Conservation (phyloP, 305 asterid genomes). For the Andrographis paniculata region DNA sequence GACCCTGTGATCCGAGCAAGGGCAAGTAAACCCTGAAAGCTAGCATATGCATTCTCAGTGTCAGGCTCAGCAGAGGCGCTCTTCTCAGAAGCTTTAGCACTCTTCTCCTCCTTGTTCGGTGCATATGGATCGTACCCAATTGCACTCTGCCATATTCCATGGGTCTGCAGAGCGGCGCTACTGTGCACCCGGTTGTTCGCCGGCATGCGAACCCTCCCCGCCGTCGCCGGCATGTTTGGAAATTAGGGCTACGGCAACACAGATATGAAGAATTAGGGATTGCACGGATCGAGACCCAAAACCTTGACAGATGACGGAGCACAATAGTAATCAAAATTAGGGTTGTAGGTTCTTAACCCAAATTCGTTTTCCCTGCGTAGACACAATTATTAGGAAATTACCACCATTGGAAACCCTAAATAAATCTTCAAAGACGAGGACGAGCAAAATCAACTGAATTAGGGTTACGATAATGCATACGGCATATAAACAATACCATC, state of each 20-base stretch:
- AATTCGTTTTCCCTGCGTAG: no score
- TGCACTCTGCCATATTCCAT: constrained; percentile 98
- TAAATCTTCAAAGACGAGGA: no score
- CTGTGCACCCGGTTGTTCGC: constrained; percentile 99
- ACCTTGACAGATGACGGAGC: no score
- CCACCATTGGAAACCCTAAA: no score
- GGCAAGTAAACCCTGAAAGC: constrained; percentile 86
- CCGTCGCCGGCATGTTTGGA: constrained; percentile 90
- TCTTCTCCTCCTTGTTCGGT: constrained; percentile 41
- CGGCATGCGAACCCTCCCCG: constrained; percentile 99
- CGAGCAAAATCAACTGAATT: no score
- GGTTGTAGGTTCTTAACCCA: no score
- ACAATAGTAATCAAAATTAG: no score
- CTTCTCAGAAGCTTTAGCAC: constrained; percentile 30
- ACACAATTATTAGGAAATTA: no score
- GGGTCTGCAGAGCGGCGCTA: constrained; percentile 94
- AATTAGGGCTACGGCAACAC: not conserved
- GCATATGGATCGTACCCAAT: constrained; percentile 67
- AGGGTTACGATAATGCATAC: no score
- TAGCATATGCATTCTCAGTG: constrained; percentile 73
- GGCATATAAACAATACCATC: no score
- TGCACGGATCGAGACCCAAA: no score
- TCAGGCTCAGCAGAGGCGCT: constrained; percentile 51
- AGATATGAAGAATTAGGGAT: no score
- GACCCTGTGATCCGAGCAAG: constrained; percentile 84